phyloP scores from a whole-genome alignment of 2,329 filamentous ascomycete species.

The Fusarium proliferatum region DNA sequence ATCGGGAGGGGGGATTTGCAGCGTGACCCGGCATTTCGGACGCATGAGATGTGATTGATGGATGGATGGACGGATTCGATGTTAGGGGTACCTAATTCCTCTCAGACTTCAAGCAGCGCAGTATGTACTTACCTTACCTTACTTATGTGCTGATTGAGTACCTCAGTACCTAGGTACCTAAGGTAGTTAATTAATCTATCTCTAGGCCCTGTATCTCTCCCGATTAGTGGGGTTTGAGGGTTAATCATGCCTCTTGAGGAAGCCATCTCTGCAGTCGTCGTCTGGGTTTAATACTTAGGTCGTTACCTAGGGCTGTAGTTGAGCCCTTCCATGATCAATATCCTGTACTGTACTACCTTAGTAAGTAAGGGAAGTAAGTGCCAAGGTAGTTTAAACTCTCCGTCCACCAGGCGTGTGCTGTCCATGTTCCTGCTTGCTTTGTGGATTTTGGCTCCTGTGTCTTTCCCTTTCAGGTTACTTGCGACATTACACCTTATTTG shows the following conservation, averaged over 20 bases:
- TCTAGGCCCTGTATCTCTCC: background rate
- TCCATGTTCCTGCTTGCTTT: conserved; percentile 8
- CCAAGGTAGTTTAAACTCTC: background rate
- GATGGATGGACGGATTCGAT: background rate
- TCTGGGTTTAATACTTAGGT: background rate
- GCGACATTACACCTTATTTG: conserved; percentile 6
- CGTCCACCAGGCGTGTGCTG: background rate
- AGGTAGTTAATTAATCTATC: background rate
- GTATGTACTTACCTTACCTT: background rate
- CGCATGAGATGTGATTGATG: conserved; percentile 8
- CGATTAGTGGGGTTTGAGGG: background rate
- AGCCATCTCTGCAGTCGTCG: conserved; percentile 3
- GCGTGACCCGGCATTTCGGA: conserved; percentile 13
- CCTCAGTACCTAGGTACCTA: background rate
- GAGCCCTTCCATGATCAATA: background rate
- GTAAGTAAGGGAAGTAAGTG: background rate
- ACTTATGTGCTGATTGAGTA: background rate
- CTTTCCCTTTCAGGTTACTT: conserved; percentile 1
- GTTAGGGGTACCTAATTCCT: background rate
- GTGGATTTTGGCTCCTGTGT: background rate
- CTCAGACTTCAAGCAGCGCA: background rate
- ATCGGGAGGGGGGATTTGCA: background rate
- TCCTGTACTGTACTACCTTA: background rate
- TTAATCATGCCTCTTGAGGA: conserved; percentile 13
- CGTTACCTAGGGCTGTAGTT: conserved; percentile 18